Evolutionary conservation across 805 yeast species (phyloP).

Genomic region (Hanseniaspora pseudoguilliermondii): DNA sequence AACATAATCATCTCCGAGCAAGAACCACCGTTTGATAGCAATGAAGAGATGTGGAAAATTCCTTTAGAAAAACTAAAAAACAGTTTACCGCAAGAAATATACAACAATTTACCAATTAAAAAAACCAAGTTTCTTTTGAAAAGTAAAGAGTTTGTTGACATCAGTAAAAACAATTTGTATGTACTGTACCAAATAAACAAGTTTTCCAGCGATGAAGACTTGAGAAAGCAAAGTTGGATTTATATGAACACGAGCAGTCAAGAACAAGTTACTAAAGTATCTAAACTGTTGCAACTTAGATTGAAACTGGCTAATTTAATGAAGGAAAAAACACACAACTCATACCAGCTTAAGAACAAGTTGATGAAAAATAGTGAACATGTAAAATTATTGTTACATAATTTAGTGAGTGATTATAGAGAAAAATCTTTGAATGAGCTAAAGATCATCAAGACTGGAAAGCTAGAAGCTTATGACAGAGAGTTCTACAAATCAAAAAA

Average conservation of each 20-base stretch:
- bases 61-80: constrained; percentile 17
- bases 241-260: constrained; percentile 54
- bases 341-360: constrained; percentile 75
- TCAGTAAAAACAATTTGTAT: constrained; percentile 2
- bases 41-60: constrained; percentile 16
- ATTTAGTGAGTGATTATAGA: constrained; percentile 40
- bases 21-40: constrained; percentile 15
- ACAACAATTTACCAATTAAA: constrained; percentile 13
- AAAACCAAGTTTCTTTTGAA: constrained; percentile 12
- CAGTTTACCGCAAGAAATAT: neutral
- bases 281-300: constrained; percentile 49
- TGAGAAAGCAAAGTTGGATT: constrained; percentile 63
- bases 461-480: constrained; percentile 75
- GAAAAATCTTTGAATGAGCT: constrained; percentile 52
- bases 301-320: constrained; percentile 59
- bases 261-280: constrained; percentile 49
- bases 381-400: constrained; percentile 55
- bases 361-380: constrained; percentile 76
- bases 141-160: neutral
- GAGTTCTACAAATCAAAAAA: constrained; percentile 37
- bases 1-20: constrained; percentile 36
- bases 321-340: constrained; percentile 57
- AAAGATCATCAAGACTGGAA: constrained; percentile 28
- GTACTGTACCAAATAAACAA: constrained; percentile 6
- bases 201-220: constrained; percentile 31